Percentiles rank a stretch among this genome's conserved stretches.
Evolutionary conservation across 208 protist species (phyloP).

Genomic region (Naegleria gruberi): DNA sequence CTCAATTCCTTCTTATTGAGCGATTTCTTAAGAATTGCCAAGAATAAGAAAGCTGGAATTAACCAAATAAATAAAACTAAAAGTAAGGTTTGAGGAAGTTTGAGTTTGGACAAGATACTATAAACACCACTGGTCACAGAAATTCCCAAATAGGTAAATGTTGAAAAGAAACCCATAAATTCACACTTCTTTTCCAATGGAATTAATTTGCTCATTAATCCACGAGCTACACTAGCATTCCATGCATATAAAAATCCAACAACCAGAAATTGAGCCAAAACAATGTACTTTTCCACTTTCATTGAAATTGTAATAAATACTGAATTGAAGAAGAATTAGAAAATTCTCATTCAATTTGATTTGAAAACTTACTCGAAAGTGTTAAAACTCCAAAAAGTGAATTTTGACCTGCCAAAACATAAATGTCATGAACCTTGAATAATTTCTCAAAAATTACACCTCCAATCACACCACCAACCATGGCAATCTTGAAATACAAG

Average conservation of each 20-base stretch:
- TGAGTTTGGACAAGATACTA: neutral
- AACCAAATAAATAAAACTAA: neutral
- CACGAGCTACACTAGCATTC: neutral
- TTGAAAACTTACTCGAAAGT: neutral
- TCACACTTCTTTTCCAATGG: neutral
- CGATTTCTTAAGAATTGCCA: neutral
- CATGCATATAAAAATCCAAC: neutral
- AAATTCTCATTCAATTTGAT: neutral
- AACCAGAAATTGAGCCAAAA: neutral
- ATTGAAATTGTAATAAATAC: neutral
- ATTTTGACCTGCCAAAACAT: neutral
- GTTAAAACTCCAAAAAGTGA: neutral
- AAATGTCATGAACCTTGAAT: neutral
- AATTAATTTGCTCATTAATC: neutral
- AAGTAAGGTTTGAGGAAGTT: neutral
- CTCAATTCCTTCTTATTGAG: neutral
- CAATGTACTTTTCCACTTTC: neutral
- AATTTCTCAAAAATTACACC: neutral
- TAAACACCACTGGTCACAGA: neutral
- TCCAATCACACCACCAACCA: conserved; percentile 5
- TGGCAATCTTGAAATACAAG: neutral
- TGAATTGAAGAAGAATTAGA: neutral
- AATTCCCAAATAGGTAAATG: neutral
- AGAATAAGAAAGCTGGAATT: neutral
- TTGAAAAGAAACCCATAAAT: neutral